phyloP scores from a whole-genome alignment of 2,329 filamentous ascomycete species.

The Rasamsonia emersonii region DNA sequence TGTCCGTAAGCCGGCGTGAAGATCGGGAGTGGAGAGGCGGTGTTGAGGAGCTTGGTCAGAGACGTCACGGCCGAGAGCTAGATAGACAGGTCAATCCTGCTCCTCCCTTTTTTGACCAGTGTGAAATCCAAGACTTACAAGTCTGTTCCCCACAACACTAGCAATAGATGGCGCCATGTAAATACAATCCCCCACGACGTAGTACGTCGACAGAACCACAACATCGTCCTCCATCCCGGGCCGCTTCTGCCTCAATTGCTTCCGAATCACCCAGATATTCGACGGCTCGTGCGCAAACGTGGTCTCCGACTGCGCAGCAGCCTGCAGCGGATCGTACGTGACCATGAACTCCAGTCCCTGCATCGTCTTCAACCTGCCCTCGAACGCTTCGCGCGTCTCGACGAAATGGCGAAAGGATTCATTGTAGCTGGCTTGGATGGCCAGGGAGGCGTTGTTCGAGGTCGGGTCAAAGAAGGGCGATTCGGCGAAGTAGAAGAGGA shows the following conservation, averaged over 20 bases:
- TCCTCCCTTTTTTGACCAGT: background rate
- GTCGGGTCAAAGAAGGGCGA: slow-evolving; percentile 56
- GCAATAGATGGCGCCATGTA: slow-evolving; percentile 55
- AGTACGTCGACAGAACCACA: slow-evolving; percentile 50
- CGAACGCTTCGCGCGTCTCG: slow-evolving; percentile 49
- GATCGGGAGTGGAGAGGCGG: slow-evolving; percentile 44
- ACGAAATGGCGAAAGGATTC: slow-evolving; percentile 42
- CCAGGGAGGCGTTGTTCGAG: slow-evolving; percentile 52
- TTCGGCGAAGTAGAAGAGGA: slow-evolving; percentile 54
- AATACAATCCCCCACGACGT: slow-evolving; percentile 51
- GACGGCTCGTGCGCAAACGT: slow-evolving; percentile 37
- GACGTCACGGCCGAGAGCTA: slow-evolving; percentile 49
- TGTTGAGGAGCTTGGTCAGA: slow-evolving; percentile 47
- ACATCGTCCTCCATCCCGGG: slow-evolving; percentile 40
- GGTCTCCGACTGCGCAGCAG: slow-evolving; percentile 32
- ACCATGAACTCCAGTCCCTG: slow-evolving; percentile 54
- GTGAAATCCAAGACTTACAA: slow-evolving; percentile 35
- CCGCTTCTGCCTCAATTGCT: slow-evolving; percentile 44
- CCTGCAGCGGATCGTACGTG: slow-evolving; percentile 47
- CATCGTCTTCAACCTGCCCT: slow-evolving; percentile 45
- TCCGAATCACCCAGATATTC: slow-evolving; percentile 53
- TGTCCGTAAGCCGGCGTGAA: slow-evolving; percentile 54
- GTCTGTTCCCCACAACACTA: slow-evolving; percentile 47
- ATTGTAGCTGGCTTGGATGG: slow-evolving; percentile 44
- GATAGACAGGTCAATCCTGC: slow-evolving; percentile 3